Percentiles rank a stretch among this genome's conserved stretches.
Evolutionary conservation across 2,329 filamentous ascomycete genomes (phyloP).

Genomic region (Pseudogymnoascus sp.): DNA sequence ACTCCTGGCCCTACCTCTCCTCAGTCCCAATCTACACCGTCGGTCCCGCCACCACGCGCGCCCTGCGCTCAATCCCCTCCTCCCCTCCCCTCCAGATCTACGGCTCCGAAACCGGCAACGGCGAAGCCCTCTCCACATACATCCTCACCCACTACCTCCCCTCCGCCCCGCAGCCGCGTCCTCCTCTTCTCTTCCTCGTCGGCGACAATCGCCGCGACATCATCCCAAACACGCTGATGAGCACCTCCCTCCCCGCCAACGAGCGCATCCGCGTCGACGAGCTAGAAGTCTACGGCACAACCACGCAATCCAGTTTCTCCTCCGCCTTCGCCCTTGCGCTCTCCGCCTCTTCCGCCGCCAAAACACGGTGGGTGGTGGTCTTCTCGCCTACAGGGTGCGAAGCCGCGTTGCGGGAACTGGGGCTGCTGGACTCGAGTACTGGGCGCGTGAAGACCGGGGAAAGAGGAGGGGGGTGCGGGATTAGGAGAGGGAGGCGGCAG

Average conservation of each 20-base stretch:
- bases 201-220: slow-evolving; percentile 85
- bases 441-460: slow-evolving; percentile 29
- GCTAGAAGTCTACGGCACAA: slow-evolving; percentile 77
- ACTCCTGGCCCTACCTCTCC: slow-evolving; percentile 44
- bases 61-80: slow-evolving; percentile 50
- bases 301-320: slow-evolving; percentile 70
- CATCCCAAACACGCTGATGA: slow-evolving; percentile 73
- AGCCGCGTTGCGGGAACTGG: slow-evolving; percentile 47
- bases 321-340: slow-evolving; percentile 51
- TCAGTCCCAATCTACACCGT: slow-evolving; percentile 64
- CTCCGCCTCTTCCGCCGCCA: slow-evolving; percentile 33
- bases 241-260: slow-evolving; percentile 38
- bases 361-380: slow-evolving; percentile 63
- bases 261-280: slow-evolving; percentile 63
- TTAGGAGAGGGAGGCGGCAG: slow-evolving; percentile 27
- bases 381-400: slow-evolving; percentile 61
- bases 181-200: slow-evolving; percentile 72
- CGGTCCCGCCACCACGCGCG: slow-evolving; percentile 70
- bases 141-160: slow-evolving; percentile 66
- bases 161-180: neutral
- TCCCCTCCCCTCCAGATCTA: slow-evolving; percentile 52
- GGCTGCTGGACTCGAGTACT: slow-evolving; percentile 40
- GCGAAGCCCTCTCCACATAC: slow-evolving; percentile 65
- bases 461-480: slow-evolving; percentile 11
- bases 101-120: slow-evolving; percentile 76